phyloP scores from a whole-genome alignment of 805 yeast species.

The Candida coleopterorum region DNA sequence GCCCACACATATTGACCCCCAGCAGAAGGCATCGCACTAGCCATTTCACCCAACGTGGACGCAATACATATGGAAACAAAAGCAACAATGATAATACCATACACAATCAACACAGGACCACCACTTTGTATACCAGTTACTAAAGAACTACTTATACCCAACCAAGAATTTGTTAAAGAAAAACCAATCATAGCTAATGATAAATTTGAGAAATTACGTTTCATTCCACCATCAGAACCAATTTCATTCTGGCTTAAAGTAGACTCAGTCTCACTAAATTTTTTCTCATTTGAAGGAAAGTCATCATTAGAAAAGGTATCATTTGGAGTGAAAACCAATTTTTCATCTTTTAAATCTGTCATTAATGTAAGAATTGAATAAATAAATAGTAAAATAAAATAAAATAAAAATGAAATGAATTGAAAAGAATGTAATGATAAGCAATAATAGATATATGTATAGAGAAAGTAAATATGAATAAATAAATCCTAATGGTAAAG shows the following conservation, averaged over 20 bases:
- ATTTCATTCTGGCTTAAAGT: background rate
- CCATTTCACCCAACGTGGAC: constrained; percentile 34
- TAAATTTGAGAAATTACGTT: constrained; percentile 35
- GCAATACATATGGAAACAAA: constrained; percentile 33
- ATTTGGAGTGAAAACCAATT: background rate
- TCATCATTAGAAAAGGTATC: background rate
- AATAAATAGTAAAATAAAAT: background rate
- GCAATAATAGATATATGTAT: too few relatives aligned
- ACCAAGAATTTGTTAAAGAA: constrained; percentile 41
- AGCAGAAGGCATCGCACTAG: constrained; percentile 37
- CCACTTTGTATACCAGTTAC: constrained; percentile 39
- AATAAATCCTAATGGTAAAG: too few relatives aligned
- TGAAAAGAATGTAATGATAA: too few relatives aligned
- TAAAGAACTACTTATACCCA: constrained; percentile 37
- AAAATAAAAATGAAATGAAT: too few relatives aligned
- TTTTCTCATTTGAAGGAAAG: background rate
- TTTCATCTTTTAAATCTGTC: background rate
- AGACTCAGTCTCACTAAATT: constrained; percentile 2
- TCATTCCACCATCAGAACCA: constrained; percentile 7
- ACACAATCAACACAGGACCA: constrained; percentile 37
- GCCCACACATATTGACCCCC: constrained; percentile 44
- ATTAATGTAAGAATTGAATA: background rate
- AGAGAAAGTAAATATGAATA: too few relatives aligned
- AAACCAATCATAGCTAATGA: constrained; percentile 38
- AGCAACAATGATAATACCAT: constrained; percentile 37